Conservation (phyloP, 495 filamentous ascomycete genomes). For the Parathielavia hyrcaniae region DNA sequence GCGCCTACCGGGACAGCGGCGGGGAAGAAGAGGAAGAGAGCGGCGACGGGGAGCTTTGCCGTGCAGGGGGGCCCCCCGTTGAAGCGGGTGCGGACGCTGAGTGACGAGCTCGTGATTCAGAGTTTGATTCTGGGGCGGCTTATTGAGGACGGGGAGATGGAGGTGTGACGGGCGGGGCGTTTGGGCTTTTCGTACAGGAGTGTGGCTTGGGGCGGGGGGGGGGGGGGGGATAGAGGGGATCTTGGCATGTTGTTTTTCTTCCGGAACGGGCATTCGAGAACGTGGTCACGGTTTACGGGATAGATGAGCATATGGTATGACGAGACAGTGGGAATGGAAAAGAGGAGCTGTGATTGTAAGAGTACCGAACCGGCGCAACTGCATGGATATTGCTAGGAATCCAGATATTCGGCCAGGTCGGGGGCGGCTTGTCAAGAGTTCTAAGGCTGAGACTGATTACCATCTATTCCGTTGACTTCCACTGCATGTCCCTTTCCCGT, state of each 20-base stretch:
- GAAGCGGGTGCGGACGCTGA: constrained; percentile 55
- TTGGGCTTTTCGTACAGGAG: not conserved
- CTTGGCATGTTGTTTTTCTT: not conserved
- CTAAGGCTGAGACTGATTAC: too few relatives aligned
- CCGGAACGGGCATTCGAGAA: too few relatives aligned
- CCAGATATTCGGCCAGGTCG: too few relatives aligned
- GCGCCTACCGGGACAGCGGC: constrained; percentile 8
- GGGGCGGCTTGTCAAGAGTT: too few relatives aligned
- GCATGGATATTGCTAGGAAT: too few relatives aligned
- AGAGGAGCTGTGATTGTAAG: not conserved
- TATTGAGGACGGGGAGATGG: constrained; percentile 55
- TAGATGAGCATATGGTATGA: not conserved
- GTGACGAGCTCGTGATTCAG: constrained; percentile 86
- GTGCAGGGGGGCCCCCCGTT: constrained; percentile 33
- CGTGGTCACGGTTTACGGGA: too few relatives aligned
- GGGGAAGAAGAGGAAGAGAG: constrained; percentile 43
- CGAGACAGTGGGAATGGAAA: not conserved
- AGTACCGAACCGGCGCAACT: too few relatives aligned
- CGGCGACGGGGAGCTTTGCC: constrained; percentile 23
- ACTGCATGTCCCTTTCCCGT: too few relatives aligned
- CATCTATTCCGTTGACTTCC: too few relatives aligned
- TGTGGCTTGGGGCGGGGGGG: not conserved
- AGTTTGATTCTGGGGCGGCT: constrained; percentile 82
- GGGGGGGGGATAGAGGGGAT: not conserved
- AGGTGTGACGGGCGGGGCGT: not conserved